These are phyloP conservation scores for Coemansia sp. DNA, from an alignment of 192 early-diverging fungal genomes.

Conservation along the genomic window DNA sequence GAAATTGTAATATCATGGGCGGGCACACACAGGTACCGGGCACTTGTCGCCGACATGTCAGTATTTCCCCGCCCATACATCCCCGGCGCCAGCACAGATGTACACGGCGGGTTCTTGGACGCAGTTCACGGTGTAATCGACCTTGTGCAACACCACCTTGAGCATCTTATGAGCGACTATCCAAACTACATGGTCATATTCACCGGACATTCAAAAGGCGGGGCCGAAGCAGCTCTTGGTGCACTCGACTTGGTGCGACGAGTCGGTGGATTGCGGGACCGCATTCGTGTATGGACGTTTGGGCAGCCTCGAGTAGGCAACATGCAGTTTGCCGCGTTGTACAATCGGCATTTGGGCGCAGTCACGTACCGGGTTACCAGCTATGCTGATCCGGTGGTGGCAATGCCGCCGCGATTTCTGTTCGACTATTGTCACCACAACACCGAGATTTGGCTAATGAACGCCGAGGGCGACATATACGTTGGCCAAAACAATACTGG, in stretches of 20 bases:
- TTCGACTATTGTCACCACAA: slow-evolving; percentile 49
- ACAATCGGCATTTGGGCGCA: slow-evolving; percentile 31
- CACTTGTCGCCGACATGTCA: slow-evolving; percentile 37
- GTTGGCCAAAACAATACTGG: slow-evolving; percentile 27
- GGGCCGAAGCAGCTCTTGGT: slow-evolving; percentile 41
- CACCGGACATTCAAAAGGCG: slow-evolving; percentile 53
- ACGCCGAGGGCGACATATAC: slow-evolving; percentile 34
- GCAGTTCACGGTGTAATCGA: slow-evolving; percentile 19
- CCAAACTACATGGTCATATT: slow-evolving; percentile 41
- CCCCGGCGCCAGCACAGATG: slow-evolving; percentile 20
- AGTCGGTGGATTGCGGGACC: slow-evolving; percentile 17
- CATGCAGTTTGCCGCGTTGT: slow-evolving; percentile 30
- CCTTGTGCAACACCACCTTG: slow-evolving; percentile 10
- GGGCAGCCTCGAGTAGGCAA: slow-evolving; percentile 47
- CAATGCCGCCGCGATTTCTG: slow-evolving; percentile 39
- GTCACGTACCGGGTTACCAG: slow-evolving; percentile 45
- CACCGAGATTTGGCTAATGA: slow-evolving; percentile 45
- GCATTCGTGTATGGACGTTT: slow-evolving; percentile 47
- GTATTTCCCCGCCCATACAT: slow-evolving; percentile 38
- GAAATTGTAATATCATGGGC: slow-evolving; percentile 50
- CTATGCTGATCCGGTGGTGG: slow-evolving; percentile 42
- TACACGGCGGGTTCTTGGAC: slow-evolving; percentile 42
- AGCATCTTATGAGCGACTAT: slow-evolving; percentile 23
- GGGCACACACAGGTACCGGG: slow-evolving; percentile 49
- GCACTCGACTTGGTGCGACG: slow-evolving; percentile 37